These are phyloP conservation scores for Chrysosporium queenslandicum DNA, from an alignment of 2,329 filamentous ascomycete species.

Conservation along the genomic window DNA sequence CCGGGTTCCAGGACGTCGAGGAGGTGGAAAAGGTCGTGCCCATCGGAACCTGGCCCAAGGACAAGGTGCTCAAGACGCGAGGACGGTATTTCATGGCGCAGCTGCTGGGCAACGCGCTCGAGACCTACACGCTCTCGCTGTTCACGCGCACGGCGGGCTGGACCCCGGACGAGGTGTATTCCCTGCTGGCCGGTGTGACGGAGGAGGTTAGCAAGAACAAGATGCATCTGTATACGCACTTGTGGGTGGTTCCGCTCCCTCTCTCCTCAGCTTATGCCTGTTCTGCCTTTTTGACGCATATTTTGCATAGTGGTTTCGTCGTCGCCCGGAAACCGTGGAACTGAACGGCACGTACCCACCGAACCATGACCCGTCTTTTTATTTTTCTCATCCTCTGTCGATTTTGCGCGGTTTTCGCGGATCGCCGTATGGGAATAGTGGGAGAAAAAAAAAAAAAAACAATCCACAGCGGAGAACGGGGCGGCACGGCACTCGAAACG, in stretches of 20 bases:
- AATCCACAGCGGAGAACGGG: no score
- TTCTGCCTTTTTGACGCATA: neutral
- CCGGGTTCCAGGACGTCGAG: conserved; percentile 15
- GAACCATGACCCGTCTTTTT: neutral
- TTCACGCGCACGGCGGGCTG: conserved; percentile 23
- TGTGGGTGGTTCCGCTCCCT: conserved; percentile 16
- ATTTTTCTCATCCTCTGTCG: neutral
- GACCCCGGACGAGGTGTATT: conserved; percentile 19
- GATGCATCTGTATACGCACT: conserved; percentile 24
- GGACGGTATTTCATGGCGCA: conserved; percentile 22
- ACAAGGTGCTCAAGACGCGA: conserved; percentile 15
- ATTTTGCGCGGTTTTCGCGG: neutral
- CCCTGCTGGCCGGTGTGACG: conserved; percentile 19
- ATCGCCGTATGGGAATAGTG: no score
- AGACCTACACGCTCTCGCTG: conserved; percentile 23
- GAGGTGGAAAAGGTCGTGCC: conserved; percentile 14
- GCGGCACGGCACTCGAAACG: no score
- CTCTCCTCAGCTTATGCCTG: neutral
- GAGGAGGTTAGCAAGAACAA: conserved; percentile 23
- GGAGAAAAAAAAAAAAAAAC: no score
- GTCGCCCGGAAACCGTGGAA: neutral
- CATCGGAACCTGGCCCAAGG: conserved; percentile 18
- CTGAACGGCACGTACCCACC: neutral
- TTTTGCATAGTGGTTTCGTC: neutral
- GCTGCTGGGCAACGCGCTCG: conserved; percentile 21